Base-by-base conservation (phyloP, 768 basidiomycete species). In the Mycena amicta region DNA sequence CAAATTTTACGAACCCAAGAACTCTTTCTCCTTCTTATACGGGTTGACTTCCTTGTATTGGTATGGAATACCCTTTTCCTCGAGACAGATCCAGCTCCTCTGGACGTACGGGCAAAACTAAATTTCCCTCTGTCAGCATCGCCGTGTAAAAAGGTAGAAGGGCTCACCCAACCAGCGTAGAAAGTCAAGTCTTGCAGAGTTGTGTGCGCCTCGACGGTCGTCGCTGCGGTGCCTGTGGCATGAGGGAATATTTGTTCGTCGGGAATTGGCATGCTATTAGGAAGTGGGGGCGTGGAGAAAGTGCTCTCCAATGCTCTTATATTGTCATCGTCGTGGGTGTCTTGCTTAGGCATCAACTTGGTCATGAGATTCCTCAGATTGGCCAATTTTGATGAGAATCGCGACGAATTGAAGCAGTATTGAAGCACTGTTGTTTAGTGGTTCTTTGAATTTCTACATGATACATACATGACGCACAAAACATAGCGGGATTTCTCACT, bases 21-120 rank as follows among this genome's bases (percentile, higher is more conserved):
- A 84, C 40, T 81, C 76, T 16, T 77, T 71, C 64, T 83, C 84
- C 63, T 88, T 89, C 72, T 85, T 86, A 75, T 89, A 89, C 2
- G 87, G 86, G 69, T 88, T 86, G 22, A 84, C 79, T 66, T 88
- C 85, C 57, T 80, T 80, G 67, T 87, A 88, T 60, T 86, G 85
- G 65, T 89, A 90, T 1, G 83, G 82, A 27, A 89, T 82, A 0
- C 80, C 80, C 53, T 78, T 82, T 67, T 89, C 88, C 66, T 90
- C 87, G 3, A 90, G 75, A 0, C 81, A 71, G 52, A 89, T 84
- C 89, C 88, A 90, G 13, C 75, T 74, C 11, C 88, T 77, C 67
- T 85, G 84, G 22, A 82, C 83, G 52, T 74, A 86, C 0, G 84
- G 85, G 61, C 84, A 86, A 68, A 87, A 87, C 78, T 79, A 55